phyloP scores from a whole-genome alignment of 2,329 filamentous ascomycete species.

The Hymenoscyphus infarciens region DNA sequence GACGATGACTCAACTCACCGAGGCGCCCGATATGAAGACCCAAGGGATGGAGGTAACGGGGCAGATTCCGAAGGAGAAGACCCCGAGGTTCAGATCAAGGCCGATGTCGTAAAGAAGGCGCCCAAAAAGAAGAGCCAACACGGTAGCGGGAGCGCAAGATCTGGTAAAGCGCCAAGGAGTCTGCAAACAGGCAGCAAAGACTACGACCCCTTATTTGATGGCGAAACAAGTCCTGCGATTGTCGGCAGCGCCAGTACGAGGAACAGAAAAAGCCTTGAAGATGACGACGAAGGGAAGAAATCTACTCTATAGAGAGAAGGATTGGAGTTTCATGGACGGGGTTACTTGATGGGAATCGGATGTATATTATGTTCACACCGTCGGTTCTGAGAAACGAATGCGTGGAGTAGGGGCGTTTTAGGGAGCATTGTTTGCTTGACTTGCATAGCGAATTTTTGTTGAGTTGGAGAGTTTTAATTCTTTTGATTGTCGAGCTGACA shows the following conservation, averaged over 20 bases:
- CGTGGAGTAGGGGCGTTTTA: constrained; percentile 10
- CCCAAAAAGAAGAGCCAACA: constrained; percentile 13
- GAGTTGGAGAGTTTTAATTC: not conserved
- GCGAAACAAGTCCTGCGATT: constrained; percentile 31
- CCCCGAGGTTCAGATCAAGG: constrained; percentile 16
- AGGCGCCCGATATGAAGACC: constrained; percentile 21
- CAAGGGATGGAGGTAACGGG: constrained; percentile 21
- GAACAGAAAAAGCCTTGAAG: constrained; percentile 16
- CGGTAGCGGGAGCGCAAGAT: not conserved
- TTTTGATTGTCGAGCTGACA: no score
- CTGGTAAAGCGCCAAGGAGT: not conserved
- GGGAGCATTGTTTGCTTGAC: not conserved
- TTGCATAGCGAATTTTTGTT: constrained; percentile 2
- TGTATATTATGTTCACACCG: constrained; percentile 5
- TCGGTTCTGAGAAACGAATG: constrained; percentile 6
- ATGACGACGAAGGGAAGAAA: constrained; percentile 7
- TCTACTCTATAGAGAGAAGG: not conserved
- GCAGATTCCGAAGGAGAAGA: constrained; percentile 22
- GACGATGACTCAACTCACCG: constrained; percentile 15
- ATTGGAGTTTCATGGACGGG: not conserved
- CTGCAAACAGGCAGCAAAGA: constrained; percentile 28
- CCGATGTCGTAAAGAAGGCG: constrained; percentile 11
- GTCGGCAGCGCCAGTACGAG: constrained; percentile 30
- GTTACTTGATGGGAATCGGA: not conserved
- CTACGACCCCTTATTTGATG: constrained; percentile 34